phyloP scores from a whole-genome alignment of 257 asterid species.

The Apocynum venetum region DNA sequence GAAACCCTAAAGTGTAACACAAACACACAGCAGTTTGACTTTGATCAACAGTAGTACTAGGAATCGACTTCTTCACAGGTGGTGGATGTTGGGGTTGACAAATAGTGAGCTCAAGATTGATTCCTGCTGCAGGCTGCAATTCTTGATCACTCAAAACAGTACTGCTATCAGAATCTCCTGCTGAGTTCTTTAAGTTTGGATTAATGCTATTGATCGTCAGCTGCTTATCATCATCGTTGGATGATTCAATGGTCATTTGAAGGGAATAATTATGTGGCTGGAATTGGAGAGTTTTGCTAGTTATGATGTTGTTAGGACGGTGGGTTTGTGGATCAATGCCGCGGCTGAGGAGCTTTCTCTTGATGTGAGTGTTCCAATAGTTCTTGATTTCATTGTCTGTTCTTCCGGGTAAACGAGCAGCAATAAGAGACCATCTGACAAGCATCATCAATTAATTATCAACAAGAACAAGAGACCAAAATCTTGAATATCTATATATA shows the following conservation, averaged over 20 bases:
- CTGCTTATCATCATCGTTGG: neutral
- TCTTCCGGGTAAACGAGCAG: constrained; percentile 41
- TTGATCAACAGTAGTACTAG: neutral
- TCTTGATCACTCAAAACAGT: constrained; percentile 8
- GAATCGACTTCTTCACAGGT: no score
- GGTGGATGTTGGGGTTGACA: constrained; percentile 20
- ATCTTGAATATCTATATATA: neutral
- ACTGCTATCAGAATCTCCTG: neutral
- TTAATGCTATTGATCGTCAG: neutral
- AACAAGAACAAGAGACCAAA: no score
- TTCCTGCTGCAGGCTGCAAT: neutral
- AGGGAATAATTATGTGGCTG: no score
- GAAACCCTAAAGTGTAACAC: constrained; percentile 29
- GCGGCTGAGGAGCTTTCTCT: constrained; percentile 29
- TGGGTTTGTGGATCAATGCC: constrained; percentile 42
- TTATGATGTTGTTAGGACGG: constrained; percentile 23
- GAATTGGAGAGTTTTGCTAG: neutral
- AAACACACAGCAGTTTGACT: constrained; percentile 15
- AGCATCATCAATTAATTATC: neutral
- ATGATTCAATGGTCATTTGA: neutral
- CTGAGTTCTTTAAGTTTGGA: neutral
- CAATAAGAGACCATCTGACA: constrained; percentile 45
- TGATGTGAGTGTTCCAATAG: constrained; percentile 50
- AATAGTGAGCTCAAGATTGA: constrained; percentile 43
- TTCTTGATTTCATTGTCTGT: constrained; percentile 46